Base-by-base conservation (phyloP, 2,329 filamentous ascomycete genomes). In the Lachnellula arida region DNA sequence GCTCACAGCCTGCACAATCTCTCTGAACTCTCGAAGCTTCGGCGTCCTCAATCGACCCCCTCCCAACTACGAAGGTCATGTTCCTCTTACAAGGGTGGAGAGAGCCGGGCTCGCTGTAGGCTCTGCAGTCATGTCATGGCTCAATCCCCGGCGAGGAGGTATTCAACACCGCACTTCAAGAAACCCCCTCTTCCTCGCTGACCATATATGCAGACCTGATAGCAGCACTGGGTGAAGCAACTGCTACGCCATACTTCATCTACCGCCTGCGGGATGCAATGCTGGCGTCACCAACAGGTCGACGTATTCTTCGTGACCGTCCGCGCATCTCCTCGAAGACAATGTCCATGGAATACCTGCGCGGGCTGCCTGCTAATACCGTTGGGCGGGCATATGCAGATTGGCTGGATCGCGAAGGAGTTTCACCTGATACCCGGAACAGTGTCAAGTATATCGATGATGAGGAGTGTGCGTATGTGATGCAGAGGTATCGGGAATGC, bases 401-500 rank as follows among this genome's bases (percentile, higher is more conserved):
- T 52, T 99, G 94, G 93, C 80, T 97, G n/a, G 91, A 97, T 73
- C 83, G 89, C 46, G 94, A 99, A 73, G 89, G 90, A 59, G 93
- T 99, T 14, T 89, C 89, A 8, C 94, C 94, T 1, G 94, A 99
- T 72, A 96, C 93, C 6, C 85, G 94, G 46, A 78, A 87, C 42
- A 71, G 73, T 2, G 94, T 99, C 42, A 84, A 89, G 51, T 97
- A 96, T 75, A 91, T 99, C 60, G 92, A 97, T 72, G 87, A 97
- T 69, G 86, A 88, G 65, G 94, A 99, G 74, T 96, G 92, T 71
- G 94, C 94, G 37, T 99, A 97, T 75, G 94, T 97, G 17, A 95
- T 99, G 89, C 94, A 97, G 77, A 85, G 94, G 53, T 99, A 99
- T 73, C 86, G 94, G 60, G 94, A 99, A 74, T 96, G 89, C 63